These are phyloP conservation scores for Phytopythium mirpurense DNA, from an alignment of 352 stramenopile species.

Conservation along the genomic window DNA sequence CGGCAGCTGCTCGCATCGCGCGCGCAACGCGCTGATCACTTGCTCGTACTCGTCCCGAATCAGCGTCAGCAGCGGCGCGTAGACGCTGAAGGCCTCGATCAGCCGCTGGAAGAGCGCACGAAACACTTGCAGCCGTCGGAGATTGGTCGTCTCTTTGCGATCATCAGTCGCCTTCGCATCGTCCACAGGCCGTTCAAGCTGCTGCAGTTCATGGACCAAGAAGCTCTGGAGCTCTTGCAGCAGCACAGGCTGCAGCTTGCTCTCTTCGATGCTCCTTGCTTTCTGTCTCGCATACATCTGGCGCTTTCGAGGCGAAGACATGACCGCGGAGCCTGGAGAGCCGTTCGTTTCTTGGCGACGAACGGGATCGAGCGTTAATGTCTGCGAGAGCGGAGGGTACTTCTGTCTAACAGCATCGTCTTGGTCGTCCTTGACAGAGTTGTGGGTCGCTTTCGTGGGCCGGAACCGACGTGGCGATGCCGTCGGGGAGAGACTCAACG, in stretches of 20 bases:
- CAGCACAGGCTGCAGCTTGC: conserved; percentile 17
- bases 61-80: conserved; percentile 48
- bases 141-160: conserved; percentile 9
- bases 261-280: conserved; percentile 6
- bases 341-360: background rate
- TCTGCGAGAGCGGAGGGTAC: background rate
- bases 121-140: conserved; percentile 52
- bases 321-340: background rate
- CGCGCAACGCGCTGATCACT: conserved; percentile 22
- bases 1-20: conserved; percentile 36
- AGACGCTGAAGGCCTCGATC: conserved; percentile 59
- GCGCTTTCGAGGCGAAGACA: conserved; percentile 13
- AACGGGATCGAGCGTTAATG: background rate
- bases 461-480: background rate
- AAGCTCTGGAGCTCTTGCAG: conserved; percentile 43
- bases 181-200: conserved; percentile 5
- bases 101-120: conserved; percentile 42
- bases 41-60: conserved; percentile 66
- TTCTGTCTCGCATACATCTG: conserved; percentile 6
- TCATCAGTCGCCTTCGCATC: background rate
- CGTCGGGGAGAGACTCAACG: conserved; percentile 15
- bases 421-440: background rate
- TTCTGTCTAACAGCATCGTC: background rate
- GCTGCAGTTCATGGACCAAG: conserved; percentile 21
- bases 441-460: background rate